Evolutionary conservation across 495 filamentous ascomycete species (phyloP), one percentile per base, ranked within the genome.

Genomic region (Opeltia flavorubescens): DNA sequence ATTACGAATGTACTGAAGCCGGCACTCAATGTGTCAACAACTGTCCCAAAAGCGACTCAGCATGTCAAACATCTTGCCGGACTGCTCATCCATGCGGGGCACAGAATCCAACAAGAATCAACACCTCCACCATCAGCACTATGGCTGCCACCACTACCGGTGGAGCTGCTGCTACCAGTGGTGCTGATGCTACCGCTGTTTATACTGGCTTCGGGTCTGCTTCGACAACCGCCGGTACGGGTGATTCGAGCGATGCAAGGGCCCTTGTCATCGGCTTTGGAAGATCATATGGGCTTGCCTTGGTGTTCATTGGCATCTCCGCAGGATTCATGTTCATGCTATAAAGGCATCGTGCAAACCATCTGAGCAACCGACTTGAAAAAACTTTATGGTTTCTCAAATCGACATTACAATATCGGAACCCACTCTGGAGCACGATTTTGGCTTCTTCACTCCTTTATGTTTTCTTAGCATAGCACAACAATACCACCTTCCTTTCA

Each of bases 31-130:
- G 86, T 58, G 81, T 83, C 2, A 55, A 51, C 6, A 63, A 52
- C 44, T 93, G 87, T 64, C 61, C 59, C 6, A 46, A 39, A 11
- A 59, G 61, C 28, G 63, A 83, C 61, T 76, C 72, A 48, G 27
- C 51, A 29, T 94, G 86, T 57, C 66, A 78, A 38, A 65, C 63
- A 36, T 46, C 61, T 21, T 95, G 88, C 70, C 76, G 78, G 51
- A 56, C 70, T 43, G 58, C 84, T 45, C 69, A 94, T 58, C 86
- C 84, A 5, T 95, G 88, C 56, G 88, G 88, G 54, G 87, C 87
- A 6, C 75, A 78, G 58, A 63, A 73, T 51, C 86, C 86, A 8
- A 74, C 63, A 30, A 68, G 66, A 25, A 62, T 71, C 51, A 89
- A 89, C 60, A 53, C 59, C 6, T 75, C 73, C 5, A 66, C 75